Base-by-base conservation (phyloP, 208 protist species). In the Zelonia costaricensis region DNA sequence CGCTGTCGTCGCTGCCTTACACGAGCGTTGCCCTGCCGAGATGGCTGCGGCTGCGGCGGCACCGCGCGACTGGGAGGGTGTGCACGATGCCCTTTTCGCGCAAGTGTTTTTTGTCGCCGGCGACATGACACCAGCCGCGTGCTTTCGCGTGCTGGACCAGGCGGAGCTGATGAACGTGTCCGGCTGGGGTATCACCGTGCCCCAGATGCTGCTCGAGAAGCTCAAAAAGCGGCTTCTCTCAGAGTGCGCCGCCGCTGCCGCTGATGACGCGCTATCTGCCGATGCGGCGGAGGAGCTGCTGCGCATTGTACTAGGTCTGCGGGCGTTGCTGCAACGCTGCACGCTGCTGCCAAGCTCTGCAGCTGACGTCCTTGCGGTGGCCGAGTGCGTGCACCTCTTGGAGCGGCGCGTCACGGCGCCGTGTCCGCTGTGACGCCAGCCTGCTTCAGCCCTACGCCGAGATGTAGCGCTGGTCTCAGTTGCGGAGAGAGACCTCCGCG, bases 11-110 rank as follows among this genome's bases (percentile, higher is more conserved):
- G 49, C 57, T 16, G 46, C 57, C 13, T 43, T 72, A 20, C 65
- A 77, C 33, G 42, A 56, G 27, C 22, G 52, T 42, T 23, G 23
- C 8, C 46, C 39, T n/a, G 35, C 42, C 9, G 75, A 76, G 5
- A 49, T 33, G 16, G 53, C 64, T 12, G 7, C 30, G 16, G 43
- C 59, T 10, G 55, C 18, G 6, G 66, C 54, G 0, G 18, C 61
- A 27, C 0, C 45, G 25, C 62, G 39, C 4, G 58, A 80, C 8
- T 78, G 69, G 74, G 62, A 78, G 43, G 25, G 38, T 30, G 42
- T 87, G 23, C 83, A 82, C 60, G 76, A 88, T 15, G 64, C 52
- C 13, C 49, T 92, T 10, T 88, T 88, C 45, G 85, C 76, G 7
- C 81, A 88, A 52, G 31, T 85, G 10, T 86, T 82, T 45, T 36